Evolutionary conservation across 208 protist genomes (phyloP).

Genomic region (Novymonas esmeraldas): DNA sequence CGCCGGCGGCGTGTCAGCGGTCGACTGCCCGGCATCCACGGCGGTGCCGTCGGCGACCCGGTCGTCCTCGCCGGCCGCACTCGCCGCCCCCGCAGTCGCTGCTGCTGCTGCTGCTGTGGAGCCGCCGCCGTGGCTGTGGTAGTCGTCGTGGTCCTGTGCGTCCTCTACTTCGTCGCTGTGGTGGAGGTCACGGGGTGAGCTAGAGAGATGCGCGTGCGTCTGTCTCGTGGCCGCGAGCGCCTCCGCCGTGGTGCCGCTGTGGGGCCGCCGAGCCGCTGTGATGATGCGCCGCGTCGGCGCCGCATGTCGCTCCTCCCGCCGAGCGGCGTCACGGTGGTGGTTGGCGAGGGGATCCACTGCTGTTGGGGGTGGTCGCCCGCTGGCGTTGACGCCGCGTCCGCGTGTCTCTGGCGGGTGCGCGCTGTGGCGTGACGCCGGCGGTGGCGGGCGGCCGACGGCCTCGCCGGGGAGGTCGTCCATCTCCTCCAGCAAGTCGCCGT

Average conservation of each 20-base stretch:
- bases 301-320: neutral
- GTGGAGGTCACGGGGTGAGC: slow-evolving; percentile 1
- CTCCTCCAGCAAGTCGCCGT: slow-evolving; percentile 5
- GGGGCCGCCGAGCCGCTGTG: slow-evolving; percentile 16
- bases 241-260: neutral
- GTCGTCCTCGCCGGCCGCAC: neutral
- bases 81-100: too few relatives aligned
- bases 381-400: slow-evolving; percentile 3
- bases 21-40: neutral
- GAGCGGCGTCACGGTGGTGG: neutral
- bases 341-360: neutral
- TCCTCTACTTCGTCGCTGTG: neutral
- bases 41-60: neutral
- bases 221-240: neutral
- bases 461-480: slow-evolving; percentile 17
- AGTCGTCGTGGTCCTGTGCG: neutral
- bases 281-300: slow-evolving; percentile 20
- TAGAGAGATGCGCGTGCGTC: neutral
- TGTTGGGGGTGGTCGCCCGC: neutral
- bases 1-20: slow-evolving; percentile 6
- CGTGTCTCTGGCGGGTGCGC: neutral
- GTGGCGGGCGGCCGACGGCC: slow-evolving; percentile 1
- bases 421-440: neutral
- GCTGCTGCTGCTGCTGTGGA: too few relatives aligned
- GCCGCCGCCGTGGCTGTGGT: neutral